Evolutionary conservation across 2,329 filamentous ascomycete genomes (phyloP), one percentile per base, ranked within the genome.

Genomic region (Canariomyces notabilis): DNA sequence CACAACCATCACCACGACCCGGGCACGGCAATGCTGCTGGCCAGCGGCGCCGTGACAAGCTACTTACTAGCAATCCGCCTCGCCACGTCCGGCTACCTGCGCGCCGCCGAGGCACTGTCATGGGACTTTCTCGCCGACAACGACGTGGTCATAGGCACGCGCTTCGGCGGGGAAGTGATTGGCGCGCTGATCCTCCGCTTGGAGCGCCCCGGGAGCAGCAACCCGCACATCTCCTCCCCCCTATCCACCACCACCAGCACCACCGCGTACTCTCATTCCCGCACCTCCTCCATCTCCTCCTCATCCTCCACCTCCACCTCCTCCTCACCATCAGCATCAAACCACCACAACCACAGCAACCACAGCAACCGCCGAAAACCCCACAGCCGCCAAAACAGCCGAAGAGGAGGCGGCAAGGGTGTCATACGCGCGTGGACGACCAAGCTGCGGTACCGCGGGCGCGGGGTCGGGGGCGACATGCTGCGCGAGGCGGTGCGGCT

Each of bases 341-440:
- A 36, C 31, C 22, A 26, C 35, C 32, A 37, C 23, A 20, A 36
- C 35, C 36, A 34, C 20, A 35, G 32, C n/a, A 26, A 46, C 26
- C 44, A 44, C 21, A 32, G 39, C 18, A 23, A 37, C 15, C 39
- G 49, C 31, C 43, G 54, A 53, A 56, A 44, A 44, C 26, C 69
- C 60, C 60, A 29, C 9, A 8, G 26, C 26, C 8, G 26, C 26
- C 26, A 29, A 29, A 12, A 11, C 26, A 12, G 26, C 26, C 26
- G 26, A 12, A 58, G 71, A 55, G 70, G 70, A 54, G 79, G 82
- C 29, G 84, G 83, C 42, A 77, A 76, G 51, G 86, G 83, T 7
- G 71, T 89, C 38, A 83, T 95, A 47, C 79, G 86, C 21, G 89
- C 86, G 1, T 95, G 89, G 89, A 91, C 88, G 2, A 87, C 89